Percentiles rank a stretch among this genome's conserved stretches.
Conservation (phyloP, 768 basidiomycete genomes). For the Daedaleopsis sinensis region DNA sequence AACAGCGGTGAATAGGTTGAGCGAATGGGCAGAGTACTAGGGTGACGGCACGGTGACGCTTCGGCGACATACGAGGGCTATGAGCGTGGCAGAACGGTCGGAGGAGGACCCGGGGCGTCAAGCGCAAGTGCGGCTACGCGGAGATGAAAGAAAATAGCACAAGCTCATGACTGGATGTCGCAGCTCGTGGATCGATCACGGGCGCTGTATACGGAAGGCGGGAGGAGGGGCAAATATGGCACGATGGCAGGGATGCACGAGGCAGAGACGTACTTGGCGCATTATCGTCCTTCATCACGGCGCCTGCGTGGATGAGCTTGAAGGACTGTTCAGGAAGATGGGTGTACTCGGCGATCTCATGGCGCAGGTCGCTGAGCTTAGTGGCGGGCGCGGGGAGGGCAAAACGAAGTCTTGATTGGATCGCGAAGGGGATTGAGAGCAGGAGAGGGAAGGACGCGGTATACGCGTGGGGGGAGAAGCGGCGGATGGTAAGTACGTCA, state of each 20-base stretch:
- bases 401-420: constrained; percentile 44
- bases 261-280: constrained; percentile 53
- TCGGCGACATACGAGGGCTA: constrained; percentile 4
- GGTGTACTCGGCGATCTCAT: constrained; percentile 71
- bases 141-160: not conserved
- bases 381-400: constrained; percentile 61
- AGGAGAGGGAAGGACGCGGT: not conserved
- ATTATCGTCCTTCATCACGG: constrained; percentile 84
- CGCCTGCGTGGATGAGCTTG: constrained; percentile 89
- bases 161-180: not conserved
- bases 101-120: not conserved
- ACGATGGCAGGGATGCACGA: constrained; percentile 5
- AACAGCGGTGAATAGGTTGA: not conserved
- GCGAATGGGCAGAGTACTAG: constrained; percentile 4
- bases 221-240: not conserved
- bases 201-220: not conserved
- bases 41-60: constrained; percentile 19
- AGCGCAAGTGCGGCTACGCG: not conserved
- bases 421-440: not conserved
- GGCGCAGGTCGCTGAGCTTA: constrained; percentile 58
- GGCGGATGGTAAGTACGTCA: not conserved
- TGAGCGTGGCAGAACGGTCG: constrained; percentile 1
- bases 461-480: not conserved
- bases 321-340: constrained; percentile 70
- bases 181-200: constrained; percentile 11